Percentiles rank a stretch among this genome's conserved stretches.
phyloP scores from a whole-genome alignment of 2,329 filamentous ascomycete species.

The Arachnopeziza araneosa region DNA sequence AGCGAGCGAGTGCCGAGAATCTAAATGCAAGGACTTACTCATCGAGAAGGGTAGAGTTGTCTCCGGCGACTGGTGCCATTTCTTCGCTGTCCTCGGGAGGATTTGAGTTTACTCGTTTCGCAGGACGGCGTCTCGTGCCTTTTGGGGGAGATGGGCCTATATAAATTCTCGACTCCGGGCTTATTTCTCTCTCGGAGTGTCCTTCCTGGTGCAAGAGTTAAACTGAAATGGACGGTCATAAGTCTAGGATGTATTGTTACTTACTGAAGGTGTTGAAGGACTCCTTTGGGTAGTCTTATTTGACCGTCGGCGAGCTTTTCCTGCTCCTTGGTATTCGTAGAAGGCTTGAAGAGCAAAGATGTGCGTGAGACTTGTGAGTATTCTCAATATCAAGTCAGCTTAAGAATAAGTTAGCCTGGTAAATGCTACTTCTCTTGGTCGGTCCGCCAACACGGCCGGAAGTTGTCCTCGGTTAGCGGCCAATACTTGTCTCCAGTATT shows the following conservation, averaged over 20 bases:
- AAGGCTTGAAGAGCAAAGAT: conserved; percentile 5
- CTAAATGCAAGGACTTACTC: not conserved
- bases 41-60: not conserved
- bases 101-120: not conserved
- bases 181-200: conserved; percentile 1
- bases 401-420: not conserved
- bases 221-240: not conserved
- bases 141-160: conserved; percentile 1
- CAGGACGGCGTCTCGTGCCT: conserved; percentile 4
- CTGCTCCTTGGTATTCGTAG: not conserved
- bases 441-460: conserved; percentile 1
- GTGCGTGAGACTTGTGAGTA: conserved; percentile 1
- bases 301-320: not conserved
- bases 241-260: not conserved
- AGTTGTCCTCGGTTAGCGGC: not conserved
- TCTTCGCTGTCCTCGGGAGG: not conserved
- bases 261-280: not conserved
- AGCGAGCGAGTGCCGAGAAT: not conserved
- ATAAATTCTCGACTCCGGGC: conserved; percentile 1
- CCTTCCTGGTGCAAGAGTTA: not conserved
- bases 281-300: not conserved
- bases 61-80: not conserved
- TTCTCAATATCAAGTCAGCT: conserved; percentile 1
- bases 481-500: conserved; percentile 1
- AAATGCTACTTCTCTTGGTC: not conserved